Evolutionary conservation across 306 rosid species (phyloP).

Genomic region (Quercus parvula): DNA sequence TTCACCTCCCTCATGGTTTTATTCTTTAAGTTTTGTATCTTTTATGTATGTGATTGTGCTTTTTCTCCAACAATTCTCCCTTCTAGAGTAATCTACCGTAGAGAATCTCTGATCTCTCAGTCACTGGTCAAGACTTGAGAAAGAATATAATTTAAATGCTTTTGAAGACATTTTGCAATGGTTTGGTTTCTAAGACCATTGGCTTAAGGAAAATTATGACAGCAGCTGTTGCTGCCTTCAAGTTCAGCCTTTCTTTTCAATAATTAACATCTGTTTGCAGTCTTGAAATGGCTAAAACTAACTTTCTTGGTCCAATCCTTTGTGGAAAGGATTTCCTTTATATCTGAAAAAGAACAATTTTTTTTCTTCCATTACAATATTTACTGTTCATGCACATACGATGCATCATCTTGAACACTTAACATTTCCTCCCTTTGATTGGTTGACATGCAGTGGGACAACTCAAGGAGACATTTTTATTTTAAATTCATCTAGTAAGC

Average conservation of each 20-base stretch:
- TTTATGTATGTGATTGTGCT: not conserved
- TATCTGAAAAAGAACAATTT: not conserved
- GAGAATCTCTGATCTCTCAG: not conserved
- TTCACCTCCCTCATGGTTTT: not conserved
- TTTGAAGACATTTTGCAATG: not conserved
- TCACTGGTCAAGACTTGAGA: not conserved
- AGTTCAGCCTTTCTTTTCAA: not conserved
- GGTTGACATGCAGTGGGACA: constrained; percentile 71
- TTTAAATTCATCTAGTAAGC: constrained; percentile 62
- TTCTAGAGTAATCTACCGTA: not conserved
- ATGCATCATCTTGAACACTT: not conserved
- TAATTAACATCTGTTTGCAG: not conserved
- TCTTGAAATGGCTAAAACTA: not conserved
- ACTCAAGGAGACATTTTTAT: constrained; percentile 67
- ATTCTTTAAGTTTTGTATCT: not conserved
- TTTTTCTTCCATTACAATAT: not conserved
- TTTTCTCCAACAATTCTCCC: not conserved
- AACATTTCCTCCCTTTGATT: constrained; percentile 12
- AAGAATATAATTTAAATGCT: not conserved
- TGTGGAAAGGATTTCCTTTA: not conserved
- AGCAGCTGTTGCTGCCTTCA: not conserved
- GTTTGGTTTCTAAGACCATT: not conserved
- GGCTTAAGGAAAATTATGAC: not conserved
- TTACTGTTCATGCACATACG: not conserved
- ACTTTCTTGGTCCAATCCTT: not conserved